These are phyloP conservation scores for Tricholoma flavovirens DNA, from an alignment of 768 basidiomycete genomes.

Conservation along the genomic window DNA sequence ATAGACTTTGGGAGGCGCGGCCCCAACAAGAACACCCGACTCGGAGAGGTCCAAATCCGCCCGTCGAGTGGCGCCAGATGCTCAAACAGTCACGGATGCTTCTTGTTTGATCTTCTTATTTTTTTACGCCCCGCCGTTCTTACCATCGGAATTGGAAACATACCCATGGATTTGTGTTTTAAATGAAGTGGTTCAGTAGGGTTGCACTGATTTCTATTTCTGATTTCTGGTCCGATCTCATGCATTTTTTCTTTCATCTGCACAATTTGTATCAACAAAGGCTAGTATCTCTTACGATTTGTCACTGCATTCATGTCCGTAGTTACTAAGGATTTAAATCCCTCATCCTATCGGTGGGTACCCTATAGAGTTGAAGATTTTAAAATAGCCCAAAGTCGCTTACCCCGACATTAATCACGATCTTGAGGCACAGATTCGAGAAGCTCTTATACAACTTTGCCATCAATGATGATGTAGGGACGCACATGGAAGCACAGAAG, in stretches of 20 bases:
- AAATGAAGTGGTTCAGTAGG: background rate
- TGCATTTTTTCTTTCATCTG: background rate
- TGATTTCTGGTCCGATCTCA: background rate
- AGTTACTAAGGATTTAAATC: background rate
- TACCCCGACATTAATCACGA: background rate
- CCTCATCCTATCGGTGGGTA: background rate
- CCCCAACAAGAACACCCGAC: constrained; percentile 5
- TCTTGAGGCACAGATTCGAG: constrained; percentile 18
- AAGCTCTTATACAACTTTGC: constrained; percentile 1
- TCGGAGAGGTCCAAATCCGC: constrained; percentile 9
- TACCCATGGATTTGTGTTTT: background rate
- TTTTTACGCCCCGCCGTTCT: no score
- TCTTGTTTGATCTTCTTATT: constrained; percentile 42
- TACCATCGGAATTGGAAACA: background rate
- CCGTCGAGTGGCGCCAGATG: constrained; percentile 59
- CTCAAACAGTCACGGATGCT: constrained; percentile 48
- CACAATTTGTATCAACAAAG: background rate
- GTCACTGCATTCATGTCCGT: background rate
- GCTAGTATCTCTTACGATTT: background rate
- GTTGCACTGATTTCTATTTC: background rate
- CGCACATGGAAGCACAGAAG: constrained; percentile 18
- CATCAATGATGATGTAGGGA: constrained; percentile 17
- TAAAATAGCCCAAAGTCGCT: background rate
- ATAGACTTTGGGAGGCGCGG: constrained; percentile 50
- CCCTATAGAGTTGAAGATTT: background rate